phyloP scores from a whole-genome alignment of 2,329 filamentous ascomycete species.

The Claviceps quebecensis region DNA sequence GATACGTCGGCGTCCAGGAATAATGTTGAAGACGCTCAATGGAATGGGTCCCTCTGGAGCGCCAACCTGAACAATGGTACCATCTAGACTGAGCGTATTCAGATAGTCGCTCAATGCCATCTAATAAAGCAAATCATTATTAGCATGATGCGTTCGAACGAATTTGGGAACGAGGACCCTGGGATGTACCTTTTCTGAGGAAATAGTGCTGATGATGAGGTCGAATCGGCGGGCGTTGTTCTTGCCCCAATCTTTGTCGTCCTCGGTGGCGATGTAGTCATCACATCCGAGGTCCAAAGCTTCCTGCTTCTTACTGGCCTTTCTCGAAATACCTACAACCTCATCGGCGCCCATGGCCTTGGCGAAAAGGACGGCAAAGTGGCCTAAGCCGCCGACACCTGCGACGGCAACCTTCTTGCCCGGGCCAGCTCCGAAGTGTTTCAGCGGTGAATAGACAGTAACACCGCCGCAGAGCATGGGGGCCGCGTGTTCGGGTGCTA shows the following conservation, averaged over 20 bases:
- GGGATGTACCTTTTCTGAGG: slow-evolving; percentile 15
- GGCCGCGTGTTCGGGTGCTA: slow-evolving; percentile 29
- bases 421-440: slow-evolving; percentile 47
- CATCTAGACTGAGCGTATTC: slow-evolving; percentile 40
- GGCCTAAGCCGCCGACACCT: slow-evolving; percentile 54
- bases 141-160: background rate
- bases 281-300: slow-evolving; percentile 43
- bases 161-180: background rate
- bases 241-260: slow-evolving; percentile 40
- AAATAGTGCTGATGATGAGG: slow-evolving; percentile 45
- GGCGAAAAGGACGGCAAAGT: slow-evolving; percentile 55
- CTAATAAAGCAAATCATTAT: slow-evolving; percentile 3
- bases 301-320: slow-evolving; percentile 37
- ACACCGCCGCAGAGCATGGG: slow-evolving; percentile 61
- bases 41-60: slow-evolving; percentile 11
- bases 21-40: slow-evolving; percentile 29
- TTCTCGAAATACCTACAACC: slow-evolving; percentile 45
- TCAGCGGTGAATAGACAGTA: slow-evolving; percentile 51
- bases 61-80: slow-evolving; percentile 52
- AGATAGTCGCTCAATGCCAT: slow-evolving; percentile 53
- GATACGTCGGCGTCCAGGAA: slow-evolving; percentile 37
- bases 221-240: slow-evolving; percentile 38
- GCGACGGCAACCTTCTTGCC: slow-evolving; percentile 54
- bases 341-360: slow-evolving; percentile 51
- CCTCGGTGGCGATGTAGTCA: slow-evolving; percentile 27